These are phyloP conservation scores for Amanita rubescens DNA, from an alignment of 768 basidiomycete genomes.

Conservation along the genomic window DNA sequence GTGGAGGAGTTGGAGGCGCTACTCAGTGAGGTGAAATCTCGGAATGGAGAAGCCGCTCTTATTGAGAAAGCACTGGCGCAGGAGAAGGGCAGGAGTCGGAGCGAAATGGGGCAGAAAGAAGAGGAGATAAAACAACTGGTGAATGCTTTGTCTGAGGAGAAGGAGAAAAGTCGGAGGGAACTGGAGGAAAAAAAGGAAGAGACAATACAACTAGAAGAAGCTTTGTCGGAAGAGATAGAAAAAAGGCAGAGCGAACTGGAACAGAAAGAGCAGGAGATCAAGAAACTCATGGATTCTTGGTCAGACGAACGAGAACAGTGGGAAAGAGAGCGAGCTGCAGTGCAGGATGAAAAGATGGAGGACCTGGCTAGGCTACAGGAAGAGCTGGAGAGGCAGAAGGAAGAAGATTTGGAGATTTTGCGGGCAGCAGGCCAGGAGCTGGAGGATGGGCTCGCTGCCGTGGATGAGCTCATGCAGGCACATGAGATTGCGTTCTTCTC, in stretches of 20 bases:
- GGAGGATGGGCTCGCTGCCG: constrained; percentile 37
- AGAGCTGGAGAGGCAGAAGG: constrained; percentile 39
- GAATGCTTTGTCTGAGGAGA: constrained; percentile 21
- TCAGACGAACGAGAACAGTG: constrained; percentile 27
- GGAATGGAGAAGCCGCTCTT: constrained; percentile 33
- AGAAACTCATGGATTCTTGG: neutral
- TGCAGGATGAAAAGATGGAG: constrained; percentile 44
- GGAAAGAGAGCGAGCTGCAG: constrained; percentile 22
- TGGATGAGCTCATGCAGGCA: constrained; percentile 46
- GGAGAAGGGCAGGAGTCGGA: constrained; percentile 21
- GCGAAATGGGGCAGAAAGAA: constrained; percentile 31
- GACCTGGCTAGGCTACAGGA: constrained; percentile 38
- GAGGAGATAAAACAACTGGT: constrained; percentile 22
- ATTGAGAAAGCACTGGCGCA: constrained; percentile 32
- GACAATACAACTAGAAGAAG: constrained; percentile 29
- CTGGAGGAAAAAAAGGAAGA: constrained; percentile 12
- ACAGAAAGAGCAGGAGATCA: constrained; percentile 31
- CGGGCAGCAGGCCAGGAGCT: constrained; percentile 39
- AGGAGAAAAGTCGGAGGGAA: constrained; percentile 17
- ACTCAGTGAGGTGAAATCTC: constrained; percentile 35
- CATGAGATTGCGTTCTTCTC: constrained; percentile 52
- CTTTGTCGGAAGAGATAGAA: neutral
- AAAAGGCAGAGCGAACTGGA: constrained; percentile 19
- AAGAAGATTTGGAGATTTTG: constrained; percentile 30
- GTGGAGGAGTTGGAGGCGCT: constrained; percentile 34